Percentiles rank a stretch among this genome's conserved stretches.
Conservation (phyloP, 768 basidiomycete genomes). For the Phanerochaete sordida region DNA sequence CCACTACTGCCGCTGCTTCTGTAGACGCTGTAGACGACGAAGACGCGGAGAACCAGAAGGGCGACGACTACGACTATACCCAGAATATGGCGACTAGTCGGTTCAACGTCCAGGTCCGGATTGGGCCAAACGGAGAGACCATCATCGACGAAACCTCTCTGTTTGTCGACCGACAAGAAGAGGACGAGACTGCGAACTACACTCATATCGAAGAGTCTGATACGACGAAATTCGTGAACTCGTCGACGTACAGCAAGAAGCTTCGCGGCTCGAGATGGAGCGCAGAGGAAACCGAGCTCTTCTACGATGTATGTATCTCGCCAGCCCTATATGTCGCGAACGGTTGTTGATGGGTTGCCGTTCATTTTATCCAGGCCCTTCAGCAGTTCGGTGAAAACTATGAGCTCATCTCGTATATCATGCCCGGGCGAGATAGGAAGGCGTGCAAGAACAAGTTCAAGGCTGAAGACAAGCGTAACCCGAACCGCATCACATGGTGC, state of each 20-base stretch:
- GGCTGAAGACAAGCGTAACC: constrained; percentile 80
- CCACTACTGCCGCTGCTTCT: too few species aligned
- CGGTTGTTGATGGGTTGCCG: neutral
- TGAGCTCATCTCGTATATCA: constrained; percentile 82
- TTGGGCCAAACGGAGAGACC: constrained; percentile 84
- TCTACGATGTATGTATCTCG: constrained; percentile 64
- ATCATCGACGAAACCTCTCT: constrained; percentile 85
- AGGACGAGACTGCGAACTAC: constrained; percentile 67
- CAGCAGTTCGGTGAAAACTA: constrained; percentile 91
- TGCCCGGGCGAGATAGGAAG: constrained; percentile 82
- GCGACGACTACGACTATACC: constrained; percentile 67
- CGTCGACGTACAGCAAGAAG: constrained; percentile 75
- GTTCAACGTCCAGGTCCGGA: constrained; percentile 82
- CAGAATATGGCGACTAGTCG: constrained; percentile 62
- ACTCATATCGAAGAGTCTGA: constrained; percentile 83
- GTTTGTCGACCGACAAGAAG: constrained; percentile 68
- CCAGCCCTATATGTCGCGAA: neutral
- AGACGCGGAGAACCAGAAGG: constrained; percentile 24
- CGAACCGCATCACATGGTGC: constrained; percentile 69
- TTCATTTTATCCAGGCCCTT: constrained; percentile 65
- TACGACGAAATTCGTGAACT: constrained; percentile 82
- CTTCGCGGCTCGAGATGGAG: constrained; percentile 85
- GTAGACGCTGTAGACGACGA: too few species aligned
- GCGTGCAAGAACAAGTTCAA: constrained; percentile 95
- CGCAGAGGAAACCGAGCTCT: constrained; percentile 84